phyloP scores from a whole-genome alignment of 352 stramenopile genomes.

The Phytophthora lateralis region DNA sequence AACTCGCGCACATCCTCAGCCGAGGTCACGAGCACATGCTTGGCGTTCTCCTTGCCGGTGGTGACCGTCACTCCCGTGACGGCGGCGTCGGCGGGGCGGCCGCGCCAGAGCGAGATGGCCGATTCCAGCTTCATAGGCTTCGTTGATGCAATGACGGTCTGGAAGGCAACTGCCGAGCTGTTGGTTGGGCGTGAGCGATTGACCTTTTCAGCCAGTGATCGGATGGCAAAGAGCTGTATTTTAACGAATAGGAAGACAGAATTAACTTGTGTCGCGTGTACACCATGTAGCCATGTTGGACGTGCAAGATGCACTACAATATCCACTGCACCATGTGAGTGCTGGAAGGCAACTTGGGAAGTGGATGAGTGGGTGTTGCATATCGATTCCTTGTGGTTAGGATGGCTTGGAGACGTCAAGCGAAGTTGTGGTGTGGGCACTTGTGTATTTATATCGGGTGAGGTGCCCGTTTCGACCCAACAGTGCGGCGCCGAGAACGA shows the following conservation, averaged over 20 bases:
- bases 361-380: not conserved
- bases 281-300: constrained; percentile 24
- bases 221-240: not conserved
- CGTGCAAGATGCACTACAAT: not conserved
- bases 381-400: not conserved
- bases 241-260: constrained; percentile 16
- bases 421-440: not conserved
- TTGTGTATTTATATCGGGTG: constrained; percentile 29
- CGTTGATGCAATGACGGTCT: constrained; percentile 6
- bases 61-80: constrained; percentile 40
- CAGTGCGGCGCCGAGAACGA: constrained; percentile 8
- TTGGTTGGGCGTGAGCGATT: constrained; percentile 39
- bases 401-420: not conserved
- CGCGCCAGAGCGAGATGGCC: constrained; percentile 65
- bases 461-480: constrained; percentile 12
- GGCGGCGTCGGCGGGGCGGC: constrained; percentile 51
- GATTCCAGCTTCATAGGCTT: constrained; percentile 73
- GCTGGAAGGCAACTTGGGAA: not conserved
- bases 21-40: constrained; percentile 69
- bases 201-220: constrained; percentile 32
- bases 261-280: not conserved
- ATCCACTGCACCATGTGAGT: not conserved
- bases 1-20: constrained; percentile 72
- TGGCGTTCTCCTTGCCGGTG: constrained; percentile 42
- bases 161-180: not conserved